These are phyloP conservation scores for Aspergillus sp. DNA, from an alignment of 2,329 filamentous ascomycete genomes.

Conservation along the genomic window DNA sequence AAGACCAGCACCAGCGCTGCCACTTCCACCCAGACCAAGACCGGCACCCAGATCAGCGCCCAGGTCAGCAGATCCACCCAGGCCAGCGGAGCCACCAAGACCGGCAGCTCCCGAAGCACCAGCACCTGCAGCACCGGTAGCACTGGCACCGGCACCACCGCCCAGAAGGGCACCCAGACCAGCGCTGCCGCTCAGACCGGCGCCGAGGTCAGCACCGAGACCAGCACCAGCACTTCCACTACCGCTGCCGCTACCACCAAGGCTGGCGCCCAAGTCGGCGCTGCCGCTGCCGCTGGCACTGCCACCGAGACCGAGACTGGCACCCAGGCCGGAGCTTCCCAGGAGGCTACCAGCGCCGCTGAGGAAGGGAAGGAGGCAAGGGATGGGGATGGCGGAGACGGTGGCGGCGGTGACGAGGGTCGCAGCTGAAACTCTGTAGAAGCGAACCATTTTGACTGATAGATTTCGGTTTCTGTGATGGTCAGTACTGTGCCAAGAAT, in stretches of 20 bases:
- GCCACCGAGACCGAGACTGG: slow-evolving; percentile 3
- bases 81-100: neutral
- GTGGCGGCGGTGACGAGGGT: slow-evolving; percentile 6
- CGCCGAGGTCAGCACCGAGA: slow-evolving; percentile 5
- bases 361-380: slow-evolving; percentile 13
- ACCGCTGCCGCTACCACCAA: slow-evolving; percentile 7
- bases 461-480: neutral
- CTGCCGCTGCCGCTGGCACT: slow-evolving; percentile 4
- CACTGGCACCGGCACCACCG: neutral
- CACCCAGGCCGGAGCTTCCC: slow-evolving; percentile 7
- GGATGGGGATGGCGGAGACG: slow-evolving; percentile 12
- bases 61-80: neutral
- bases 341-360: slow-evolving; percentile 13
- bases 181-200: neutral
- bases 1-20: neutral
- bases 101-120: neutral
- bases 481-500: no score
- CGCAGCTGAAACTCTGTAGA: slow-evolving; percentile 10
- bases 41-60: neutral
- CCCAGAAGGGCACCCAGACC: slow-evolving; percentile 4
- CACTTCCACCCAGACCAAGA: slow-evolving; percentile 1
- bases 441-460: slow-evolving; percentile 1
- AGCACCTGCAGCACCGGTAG: neutral
- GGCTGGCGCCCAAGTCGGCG: neutral
- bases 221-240: slow-evolving; percentile 7